Evolutionary conservation across 2,329 filamentous ascomycete species (phyloP).

Genomic region (Pseudogymnoascus sp.): DNA sequence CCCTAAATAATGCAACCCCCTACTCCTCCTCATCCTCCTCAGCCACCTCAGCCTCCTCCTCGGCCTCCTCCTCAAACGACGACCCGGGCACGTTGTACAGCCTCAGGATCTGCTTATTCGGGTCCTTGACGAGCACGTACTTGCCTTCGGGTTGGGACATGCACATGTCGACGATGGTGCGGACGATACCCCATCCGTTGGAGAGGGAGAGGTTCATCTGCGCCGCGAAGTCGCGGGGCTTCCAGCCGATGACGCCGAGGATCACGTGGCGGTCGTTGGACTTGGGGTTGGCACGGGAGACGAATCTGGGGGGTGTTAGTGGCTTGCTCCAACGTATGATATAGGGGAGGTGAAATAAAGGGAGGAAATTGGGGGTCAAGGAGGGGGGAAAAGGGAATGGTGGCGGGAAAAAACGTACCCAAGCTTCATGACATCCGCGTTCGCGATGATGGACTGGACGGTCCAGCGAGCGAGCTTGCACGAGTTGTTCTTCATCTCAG

Average conservation of each 20-base stretch:
- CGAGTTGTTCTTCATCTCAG: constrained; percentile 99
- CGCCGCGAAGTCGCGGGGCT: constrained; percentile 89
- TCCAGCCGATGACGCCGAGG: constrained; percentile 93
- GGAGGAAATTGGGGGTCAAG: background rate
- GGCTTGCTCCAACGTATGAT: background rate
- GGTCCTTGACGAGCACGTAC: constrained; percentile 80
- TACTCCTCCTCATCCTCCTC: constrained; percentile 24
- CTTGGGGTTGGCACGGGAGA: constrained; percentile 89
- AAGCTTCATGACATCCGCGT: constrained; percentile 98
- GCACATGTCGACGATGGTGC: constrained; percentile 94
- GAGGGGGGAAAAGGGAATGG: background rate
- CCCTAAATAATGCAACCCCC: background rate
- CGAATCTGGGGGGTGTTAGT: constrained; percentile 58
- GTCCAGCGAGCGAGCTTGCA: constrained; percentile 99
- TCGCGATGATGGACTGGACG: constrained; percentile 90
- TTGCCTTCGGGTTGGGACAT: constrained; percentile 71
- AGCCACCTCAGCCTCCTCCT: constrained; percentile 48
- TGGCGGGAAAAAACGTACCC: constrained; percentile 51
- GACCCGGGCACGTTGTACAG: constrained; percentile 83
- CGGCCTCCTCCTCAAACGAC: constrained; percentile 85
- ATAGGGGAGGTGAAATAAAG: background rate
- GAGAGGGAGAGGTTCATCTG: constrained; percentile 97
- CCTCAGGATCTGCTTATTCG: constrained; percentile 91
- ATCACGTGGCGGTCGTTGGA: constrained; percentile 90
- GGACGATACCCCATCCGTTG: constrained; percentile 98